Evolutionary conservation across 2,329 filamentous ascomycete species (phyloP).

Genomic region (Cladophialophora bantiana): DNA sequence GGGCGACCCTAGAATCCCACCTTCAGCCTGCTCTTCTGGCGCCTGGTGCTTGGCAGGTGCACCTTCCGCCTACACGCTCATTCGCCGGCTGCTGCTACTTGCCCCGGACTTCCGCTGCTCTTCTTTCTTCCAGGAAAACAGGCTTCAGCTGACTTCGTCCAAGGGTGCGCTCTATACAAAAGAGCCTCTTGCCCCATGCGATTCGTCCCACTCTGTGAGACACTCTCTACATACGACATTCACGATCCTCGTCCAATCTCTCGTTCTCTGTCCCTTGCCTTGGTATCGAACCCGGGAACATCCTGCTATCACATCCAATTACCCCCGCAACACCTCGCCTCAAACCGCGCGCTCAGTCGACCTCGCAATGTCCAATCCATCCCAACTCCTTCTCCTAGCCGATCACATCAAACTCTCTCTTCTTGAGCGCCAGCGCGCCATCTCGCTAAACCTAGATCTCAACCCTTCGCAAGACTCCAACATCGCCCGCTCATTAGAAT

Average conservation of each 20-base stretch:
- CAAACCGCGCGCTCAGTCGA: slow-evolving; percentile 13
- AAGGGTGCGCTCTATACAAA: slow-evolving; percentile 9
- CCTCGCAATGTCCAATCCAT: slow-evolving; percentile 60
- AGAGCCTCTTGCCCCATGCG: slow-evolving; percentile 7
- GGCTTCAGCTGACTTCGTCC: slow-evolving; percentile 18
- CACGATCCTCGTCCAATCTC: not conserved
- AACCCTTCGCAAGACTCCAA: slow-evolving; percentile 81
- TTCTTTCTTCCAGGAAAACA: not conserved
- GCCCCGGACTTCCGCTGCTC: slow-evolving; percentile 7
- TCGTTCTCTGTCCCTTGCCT: slow-evolving; percentile 3
- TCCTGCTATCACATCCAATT: not conserved
- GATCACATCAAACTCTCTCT: slow-evolving; percentile 97
- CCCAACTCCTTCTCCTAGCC: slow-evolving; percentile 87
- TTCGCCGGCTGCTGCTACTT: not conserved
- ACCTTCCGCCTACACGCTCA: not conserved
- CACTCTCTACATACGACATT: slow-evolving; percentile 11
- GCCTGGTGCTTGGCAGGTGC: slow-evolving; percentile 8
- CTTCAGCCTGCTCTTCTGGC: too few relatives aligned
- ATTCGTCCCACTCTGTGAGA: slow-evolving; percentile 24
- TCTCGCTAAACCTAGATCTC: slow-evolving; percentile 77
- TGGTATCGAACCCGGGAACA: not conserved
- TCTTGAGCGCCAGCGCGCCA: slow-evolving; percentile 86
- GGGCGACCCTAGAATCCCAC: too few relatives aligned
- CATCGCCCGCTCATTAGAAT: slow-evolving; percentile 86
- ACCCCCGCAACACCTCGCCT: slow-evolving; percentile 9